Base-by-base conservation (phyloP, 495 filamentous ascomycete species). In the Lasiosphaeriaceae sp. region DNA sequence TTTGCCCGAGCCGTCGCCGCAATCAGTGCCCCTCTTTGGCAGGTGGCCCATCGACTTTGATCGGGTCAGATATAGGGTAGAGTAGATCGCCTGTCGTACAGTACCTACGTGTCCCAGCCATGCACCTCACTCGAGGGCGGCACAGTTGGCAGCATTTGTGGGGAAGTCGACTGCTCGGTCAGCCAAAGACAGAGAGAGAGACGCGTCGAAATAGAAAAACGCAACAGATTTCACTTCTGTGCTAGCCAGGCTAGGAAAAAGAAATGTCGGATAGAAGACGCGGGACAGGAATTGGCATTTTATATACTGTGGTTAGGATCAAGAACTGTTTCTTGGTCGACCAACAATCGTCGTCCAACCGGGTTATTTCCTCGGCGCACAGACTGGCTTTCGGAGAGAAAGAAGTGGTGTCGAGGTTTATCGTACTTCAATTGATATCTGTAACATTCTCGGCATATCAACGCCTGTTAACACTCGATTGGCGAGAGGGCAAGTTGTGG, bases 361-460 rank as follows among this genome's bases (percentile, higher is more conserved):
- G 34, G 58, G 53, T 60, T 47, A 46, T 17, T 47, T 22, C 41
- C 29, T 48, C 48, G 52, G 57, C 57, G 57, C 57, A 60, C 52
- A 44, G 53, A 60, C 53, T 17, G 37, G 9, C 8, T 2, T 19
- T 11, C 26, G 31, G 23, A 20, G 52, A 8, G 11, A 47, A 16
- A 45, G 21, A 24, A 39, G 19, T n/a, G 46, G 44, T 37, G 53
- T 43, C 39, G 39, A 43, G 14, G 16, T 43, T 1, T 54, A 47
- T 47, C 41, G 47, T 11, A 34, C 52, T 41, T 54, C 41, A 24
- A 48, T 17, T 43, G 39, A 12, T 43, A 43, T 16, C 39, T 4
- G 39, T 31, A 31, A 43, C 14, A 5, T 12, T 43, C 5, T n/a
- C 39, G 39, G 39, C 39, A 43, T 43, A 43, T 43, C 39, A 43